Evolutionary conservation across 2,329 filamentous ascomycete genomes (phyloP).

Genomic region (Fusarium avenaceum): DNA sequence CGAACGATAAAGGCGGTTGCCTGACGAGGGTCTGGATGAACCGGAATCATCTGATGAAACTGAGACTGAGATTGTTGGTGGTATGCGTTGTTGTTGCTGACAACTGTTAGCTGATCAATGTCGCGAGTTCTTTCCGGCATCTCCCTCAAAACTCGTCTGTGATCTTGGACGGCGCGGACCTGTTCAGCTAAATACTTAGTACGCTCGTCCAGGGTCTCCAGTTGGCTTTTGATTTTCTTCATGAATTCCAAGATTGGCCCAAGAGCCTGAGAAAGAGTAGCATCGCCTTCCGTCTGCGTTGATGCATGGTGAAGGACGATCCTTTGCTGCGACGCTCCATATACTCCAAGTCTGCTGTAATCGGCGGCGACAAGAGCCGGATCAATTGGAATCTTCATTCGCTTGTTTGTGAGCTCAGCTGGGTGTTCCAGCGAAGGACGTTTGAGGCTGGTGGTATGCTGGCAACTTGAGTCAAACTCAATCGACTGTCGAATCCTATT

Average conservation of each 20-base stretch:
- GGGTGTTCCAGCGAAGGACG: background rate
- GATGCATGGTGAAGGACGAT: background rate
- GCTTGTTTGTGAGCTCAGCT: background rate
- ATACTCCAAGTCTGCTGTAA: background rate
- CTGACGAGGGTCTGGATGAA: background rate
- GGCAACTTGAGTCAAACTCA: background rate
- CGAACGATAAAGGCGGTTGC: background rate
- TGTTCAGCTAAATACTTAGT: background rate
- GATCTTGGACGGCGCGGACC: background rate
- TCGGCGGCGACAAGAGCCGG: background rate
- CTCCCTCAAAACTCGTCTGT: background rate
- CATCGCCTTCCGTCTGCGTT: conserved; percentile 16
- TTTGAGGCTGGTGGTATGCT: background rate
- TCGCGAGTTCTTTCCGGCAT: background rate
- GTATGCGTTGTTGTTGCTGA: background rate
- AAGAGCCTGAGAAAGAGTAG: background rate
- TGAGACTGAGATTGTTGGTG: background rate
- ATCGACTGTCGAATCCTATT: background rate
- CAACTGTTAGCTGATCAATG: background rate
- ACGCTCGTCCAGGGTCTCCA: background rate
- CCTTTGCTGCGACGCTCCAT: background rate
- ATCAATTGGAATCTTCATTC: background rate
- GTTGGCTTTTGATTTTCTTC: background rate
- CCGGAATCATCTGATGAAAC: background rate
- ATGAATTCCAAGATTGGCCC: background rate